Evolutionary conservation across 1,139 yeast species (phyloP).

Genomic region (Pichia sorboxylosa): DNA sequence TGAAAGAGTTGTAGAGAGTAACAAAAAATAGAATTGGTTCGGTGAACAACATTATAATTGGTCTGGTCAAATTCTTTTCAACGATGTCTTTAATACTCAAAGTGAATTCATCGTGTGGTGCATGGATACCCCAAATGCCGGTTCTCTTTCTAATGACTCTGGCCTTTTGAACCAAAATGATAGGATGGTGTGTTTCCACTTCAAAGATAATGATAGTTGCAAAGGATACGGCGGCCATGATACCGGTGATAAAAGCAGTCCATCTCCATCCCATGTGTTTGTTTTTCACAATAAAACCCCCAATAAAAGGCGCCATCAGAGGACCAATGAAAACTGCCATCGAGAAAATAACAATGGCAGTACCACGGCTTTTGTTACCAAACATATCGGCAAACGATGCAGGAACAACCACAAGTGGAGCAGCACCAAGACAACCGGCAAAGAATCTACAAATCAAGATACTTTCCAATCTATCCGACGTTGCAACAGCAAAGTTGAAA

Average conservation of each 20-base stretch:
- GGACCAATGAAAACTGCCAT: constrained; percentile 69
- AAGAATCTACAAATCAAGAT: constrained; percentile 64
- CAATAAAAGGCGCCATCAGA: constrained; percentile 59
- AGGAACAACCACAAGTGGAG: constrained; percentile 73
- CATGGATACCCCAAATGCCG: constrained; percentile 72
- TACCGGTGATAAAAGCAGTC: constrained; percentile 58
- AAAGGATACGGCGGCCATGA: constrained; percentile 36
- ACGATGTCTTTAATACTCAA: constrained; percentile 38
- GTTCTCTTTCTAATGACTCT: constrained; percentile 44
- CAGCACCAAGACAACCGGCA: constrained; percentile 67
- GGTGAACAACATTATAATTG: constrained; percentile 50
- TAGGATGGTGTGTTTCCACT: constrained; percentile 55
- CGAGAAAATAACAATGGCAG: constrained; percentile 53
- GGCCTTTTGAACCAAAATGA: constrained; percentile 51
- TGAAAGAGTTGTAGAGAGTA: constrained; percentile 68
- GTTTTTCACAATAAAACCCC: constrained; percentile 45
- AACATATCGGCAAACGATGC: constrained; percentile 75
- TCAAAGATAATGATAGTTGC: constrained; percentile 33
- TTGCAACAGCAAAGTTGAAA: constrained; percentile 62
- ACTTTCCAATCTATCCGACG: constrained; percentile 64
- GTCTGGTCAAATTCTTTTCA: constrained; percentile 61
- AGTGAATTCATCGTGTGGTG: constrained; percentile 63
- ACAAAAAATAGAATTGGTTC: constrained; percentile 67
- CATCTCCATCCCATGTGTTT: constrained; percentile 64
- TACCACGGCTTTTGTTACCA: constrained; percentile 50